Evolutionary conservation across 495 filamentous ascomycete species (phyloP).

Genomic region (Lepraria neglecta): DNA sequence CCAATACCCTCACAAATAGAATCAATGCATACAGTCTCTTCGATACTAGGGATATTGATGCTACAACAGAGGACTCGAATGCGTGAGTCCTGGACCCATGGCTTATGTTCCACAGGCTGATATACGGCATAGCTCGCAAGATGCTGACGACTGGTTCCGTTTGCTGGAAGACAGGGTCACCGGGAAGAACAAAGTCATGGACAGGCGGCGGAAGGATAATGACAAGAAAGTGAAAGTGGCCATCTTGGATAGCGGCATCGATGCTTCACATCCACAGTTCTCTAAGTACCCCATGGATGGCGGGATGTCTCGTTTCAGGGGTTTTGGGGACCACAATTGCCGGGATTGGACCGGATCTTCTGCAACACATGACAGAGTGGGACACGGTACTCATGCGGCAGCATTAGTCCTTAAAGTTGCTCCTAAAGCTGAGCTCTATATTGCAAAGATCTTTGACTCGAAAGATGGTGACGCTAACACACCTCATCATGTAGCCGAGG

Average conservation of each 20-base stretch:
- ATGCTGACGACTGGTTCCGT: background rate
- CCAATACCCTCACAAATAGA: background rate
- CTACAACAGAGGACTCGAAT: background rate
- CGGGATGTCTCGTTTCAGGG: too few species aligned
- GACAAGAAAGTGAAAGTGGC: slow-evolving; percentile 6
- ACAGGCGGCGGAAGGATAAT: background rate
- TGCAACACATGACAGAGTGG: slow-evolving; percentile 1
- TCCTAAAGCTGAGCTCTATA: slow-evolving; percentile 17
- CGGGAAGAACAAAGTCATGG: background rate
- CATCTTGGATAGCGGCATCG: slow-evolving; percentile 1
- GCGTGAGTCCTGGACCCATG: background rate
- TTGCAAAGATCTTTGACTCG: background rate
- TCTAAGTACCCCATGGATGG: too few species aligned
- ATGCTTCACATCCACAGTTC: background rate
- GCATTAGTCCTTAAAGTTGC: slow-evolving; percentile 14
- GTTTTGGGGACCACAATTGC: background rate
- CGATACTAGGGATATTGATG: background rate
- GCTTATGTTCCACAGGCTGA: background rate
- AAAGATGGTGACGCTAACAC: background rate
- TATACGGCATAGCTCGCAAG: background rate
- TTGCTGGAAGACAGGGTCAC: background rate
- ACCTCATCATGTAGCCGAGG: background rate
- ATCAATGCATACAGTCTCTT: background rate
- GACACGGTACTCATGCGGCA: slow-evolving; percentile 22
- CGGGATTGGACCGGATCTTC: background rate